Evolutionary conservation across 441 rosid species (phyloP).

Genomic region (Geranium incanum): DNA sequence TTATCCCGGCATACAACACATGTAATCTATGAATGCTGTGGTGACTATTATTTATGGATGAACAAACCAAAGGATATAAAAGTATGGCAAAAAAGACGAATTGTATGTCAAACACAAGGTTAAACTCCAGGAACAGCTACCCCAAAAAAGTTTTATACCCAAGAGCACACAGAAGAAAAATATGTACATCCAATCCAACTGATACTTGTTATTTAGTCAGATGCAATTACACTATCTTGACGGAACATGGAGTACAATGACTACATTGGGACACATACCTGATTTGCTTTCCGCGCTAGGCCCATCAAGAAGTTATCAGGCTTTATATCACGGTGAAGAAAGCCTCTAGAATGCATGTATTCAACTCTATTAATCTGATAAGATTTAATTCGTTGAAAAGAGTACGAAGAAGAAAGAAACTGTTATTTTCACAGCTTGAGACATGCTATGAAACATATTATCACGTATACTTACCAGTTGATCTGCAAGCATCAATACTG

Average conservation of each 20-base stretch:
- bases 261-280: constrained; percentile 36
- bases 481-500: constrained; percentile 98
- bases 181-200: not conserved
- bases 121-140: not conserved
- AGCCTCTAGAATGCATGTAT: constrained; percentile 94
- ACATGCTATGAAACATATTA: not conserved
- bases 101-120: not conserved
- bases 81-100: not conserved
- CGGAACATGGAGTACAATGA: not conserved
- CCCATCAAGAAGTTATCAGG: constrained; percentile 99
- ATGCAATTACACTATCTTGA: not conserved
- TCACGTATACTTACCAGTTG: constrained; percentile 54
- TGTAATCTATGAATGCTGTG: not conserved
- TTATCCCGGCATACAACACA: not conserved
- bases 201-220: not conserved
- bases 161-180: not conserved
- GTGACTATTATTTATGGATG: not conserved
- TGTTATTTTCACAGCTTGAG: not conserved
- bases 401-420: not conserved
- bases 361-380: constrained; percentile 88
- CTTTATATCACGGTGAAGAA: constrained; percentile 96
- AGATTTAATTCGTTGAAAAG: not conserved
- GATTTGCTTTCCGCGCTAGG: constrained; percentile 94
- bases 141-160: not conserved
- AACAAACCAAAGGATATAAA: not conserved